Conservation (phyloP, 768 basidiomycete genomes). For the Phlebiopsis flavidoalba region DNA sequence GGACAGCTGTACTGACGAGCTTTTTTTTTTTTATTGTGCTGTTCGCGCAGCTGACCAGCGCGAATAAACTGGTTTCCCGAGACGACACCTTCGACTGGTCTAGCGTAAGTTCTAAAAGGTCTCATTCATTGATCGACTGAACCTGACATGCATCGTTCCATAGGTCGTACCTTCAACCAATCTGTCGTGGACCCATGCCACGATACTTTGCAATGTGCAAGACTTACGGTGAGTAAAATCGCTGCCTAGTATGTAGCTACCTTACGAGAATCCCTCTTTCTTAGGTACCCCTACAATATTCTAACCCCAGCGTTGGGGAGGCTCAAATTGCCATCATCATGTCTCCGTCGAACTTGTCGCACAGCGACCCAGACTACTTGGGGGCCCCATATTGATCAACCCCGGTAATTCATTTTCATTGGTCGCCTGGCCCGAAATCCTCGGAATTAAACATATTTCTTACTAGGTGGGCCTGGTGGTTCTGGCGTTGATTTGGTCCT, state of each 20-base stretch:
- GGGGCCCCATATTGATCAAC: conserved; percentile 29
- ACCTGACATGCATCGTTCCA: neutral
- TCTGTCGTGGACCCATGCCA: conserved; percentile 11
- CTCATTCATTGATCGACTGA: neutral
- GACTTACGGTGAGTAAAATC: neutral
- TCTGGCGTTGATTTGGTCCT: conserved; percentile 18
- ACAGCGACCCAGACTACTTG: conserved; percentile 14
- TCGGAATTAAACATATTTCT: neutral
- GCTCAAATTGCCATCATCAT: conserved; percentile 24
- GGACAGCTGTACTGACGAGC: neutral
- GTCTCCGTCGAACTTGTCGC: conserved; percentile 15
- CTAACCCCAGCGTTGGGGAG: conserved; percentile 10
- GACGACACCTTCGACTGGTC: neutral
- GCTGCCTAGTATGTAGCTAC: too few relatives aligned
- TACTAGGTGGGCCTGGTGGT: conserved; percentile 21
- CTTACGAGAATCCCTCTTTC: too few relatives aligned
- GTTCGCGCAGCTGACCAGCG: neutral
- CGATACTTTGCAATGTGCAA: conserved; percentile 3
- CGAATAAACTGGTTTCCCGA: neutral
- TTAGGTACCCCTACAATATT: conserved; percentile 27
- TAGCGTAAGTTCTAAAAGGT: neutral
- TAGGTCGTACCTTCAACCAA: conserved; percentile 1
- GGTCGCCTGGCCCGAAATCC: neutral
- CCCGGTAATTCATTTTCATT: conserved; percentile 9
- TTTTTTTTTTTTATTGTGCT: too few relatives aligned